These are phyloP conservation scores for Cubamyces lactineus DNA, from an alignment of 768 basidiomycete species.

Conservation along the genomic window DNA sequence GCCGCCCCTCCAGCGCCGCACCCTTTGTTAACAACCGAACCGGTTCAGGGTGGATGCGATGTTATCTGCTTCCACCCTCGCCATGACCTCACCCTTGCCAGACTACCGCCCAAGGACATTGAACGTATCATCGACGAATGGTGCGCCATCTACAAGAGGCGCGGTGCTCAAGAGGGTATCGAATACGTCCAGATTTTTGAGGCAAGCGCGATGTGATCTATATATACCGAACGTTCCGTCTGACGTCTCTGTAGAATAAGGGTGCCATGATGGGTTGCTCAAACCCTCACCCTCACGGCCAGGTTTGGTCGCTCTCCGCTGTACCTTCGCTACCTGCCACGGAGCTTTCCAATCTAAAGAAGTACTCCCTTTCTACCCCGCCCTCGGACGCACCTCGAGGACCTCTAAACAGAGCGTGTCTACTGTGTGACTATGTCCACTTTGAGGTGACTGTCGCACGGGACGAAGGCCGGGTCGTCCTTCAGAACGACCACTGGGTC, in stretches of 20 bases:
- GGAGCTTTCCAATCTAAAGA: constrained; percentile 61
- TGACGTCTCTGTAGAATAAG: constrained; percentile 45
- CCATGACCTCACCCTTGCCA: constrained; percentile 84
- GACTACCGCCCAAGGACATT: constrained; percentile 61
- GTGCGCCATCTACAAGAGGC: constrained; percentile 61
- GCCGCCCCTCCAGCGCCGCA: constrained; percentile 53
- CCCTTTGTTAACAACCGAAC: constrained; percentile 63
- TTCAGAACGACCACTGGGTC: constrained; percentile 76
- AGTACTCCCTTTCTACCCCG: constrained; percentile 47
- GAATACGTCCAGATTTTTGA: constrained; percentile 90
- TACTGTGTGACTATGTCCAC: constrained; percentile 81
- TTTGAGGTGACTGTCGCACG: constrained; percentile 53
- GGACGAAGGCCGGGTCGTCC: constrained; percentile 64
- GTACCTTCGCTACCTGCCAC: constrained; percentile 71
- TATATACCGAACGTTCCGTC: too few species aligned
- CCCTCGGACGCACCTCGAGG: constrained; percentile 54
- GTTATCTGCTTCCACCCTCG: constrained; percentile 86
- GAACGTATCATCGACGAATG: constrained; percentile 70
- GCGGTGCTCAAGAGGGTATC: constrained; percentile 68
- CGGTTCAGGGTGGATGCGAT: constrained; percentile 84
- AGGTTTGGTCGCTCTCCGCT: constrained; percentile 79
- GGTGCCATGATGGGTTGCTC: constrained; percentile 95
- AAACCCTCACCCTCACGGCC: constrained; percentile 93
- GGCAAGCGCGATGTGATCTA: constrained; percentile 44
- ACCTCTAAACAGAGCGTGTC: constrained; percentile 59